Conservation (phyloP, 495 filamentous ascomycete species). For the Astrothelium subdiscretum region DNA sequence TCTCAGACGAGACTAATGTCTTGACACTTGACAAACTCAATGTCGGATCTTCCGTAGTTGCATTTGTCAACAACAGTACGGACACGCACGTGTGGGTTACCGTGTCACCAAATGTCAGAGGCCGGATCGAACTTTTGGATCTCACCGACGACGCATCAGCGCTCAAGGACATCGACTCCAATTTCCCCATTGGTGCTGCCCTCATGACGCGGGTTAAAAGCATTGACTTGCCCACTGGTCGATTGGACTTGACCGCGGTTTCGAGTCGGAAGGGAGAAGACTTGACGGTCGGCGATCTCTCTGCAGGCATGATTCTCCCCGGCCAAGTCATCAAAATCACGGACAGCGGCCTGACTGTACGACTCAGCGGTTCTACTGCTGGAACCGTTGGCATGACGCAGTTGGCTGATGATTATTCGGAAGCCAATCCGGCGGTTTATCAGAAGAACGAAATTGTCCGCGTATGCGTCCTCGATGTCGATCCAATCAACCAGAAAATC, state of each 20-base stretch:
- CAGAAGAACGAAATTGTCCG: constrained; percentile 76
- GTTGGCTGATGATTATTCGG: constrained; percentile 71
- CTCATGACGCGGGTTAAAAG: constrained; percentile 63
- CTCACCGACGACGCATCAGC: constrained; percentile 73
- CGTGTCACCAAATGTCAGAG: constrained; percentile 80
- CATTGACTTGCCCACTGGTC: constrained; percentile 60
- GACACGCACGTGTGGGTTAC: constrained; percentile 77
- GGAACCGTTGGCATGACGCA: constrained; percentile 68
- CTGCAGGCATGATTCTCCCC: constrained; percentile 65
- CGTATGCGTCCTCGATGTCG: constrained; percentile 69
- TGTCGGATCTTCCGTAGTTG: constrained; percentile 56
- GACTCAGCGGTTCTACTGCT: constrained; percentile 64
- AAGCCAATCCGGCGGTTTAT: constrained; percentile 54
- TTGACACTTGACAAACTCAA: constrained; percentile 64
- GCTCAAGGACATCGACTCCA: constrained; percentile 60
- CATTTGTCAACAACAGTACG: constrained; percentile 79
- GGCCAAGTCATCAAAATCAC: constrained; percentile 75
- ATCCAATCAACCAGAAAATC: constrained; percentile 71
- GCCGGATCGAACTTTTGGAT: constrained; percentile 67
- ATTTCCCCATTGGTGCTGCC: constrained; percentile 81
- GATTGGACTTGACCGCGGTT: constrained; percentile 71
- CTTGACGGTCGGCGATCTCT: constrained; percentile 50
- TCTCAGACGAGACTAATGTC: constrained; percentile 40
- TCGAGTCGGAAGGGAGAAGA: constrained; percentile 35
- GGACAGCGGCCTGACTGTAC: constrained; percentile 72